Evolutionary conservation across 805 yeast species (phyloP).

Genomic region (Pichia nanzhaoensis): DNA sequence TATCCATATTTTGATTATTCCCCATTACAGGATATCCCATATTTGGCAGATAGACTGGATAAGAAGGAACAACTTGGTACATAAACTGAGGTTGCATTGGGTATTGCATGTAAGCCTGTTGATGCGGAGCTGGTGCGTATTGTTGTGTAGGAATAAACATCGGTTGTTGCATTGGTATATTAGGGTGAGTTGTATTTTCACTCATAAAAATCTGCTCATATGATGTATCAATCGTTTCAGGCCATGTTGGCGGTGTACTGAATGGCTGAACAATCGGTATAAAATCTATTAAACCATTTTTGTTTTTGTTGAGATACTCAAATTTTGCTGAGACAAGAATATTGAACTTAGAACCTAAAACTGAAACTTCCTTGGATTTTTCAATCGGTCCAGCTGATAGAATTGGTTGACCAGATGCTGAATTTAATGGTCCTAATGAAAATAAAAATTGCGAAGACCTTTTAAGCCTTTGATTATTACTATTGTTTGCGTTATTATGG

Average conservation of each 20-base stretch:
- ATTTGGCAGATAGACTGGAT: neutral
- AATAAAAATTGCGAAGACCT: constrained; percentile 15
- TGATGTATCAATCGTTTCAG: constrained; percentile 3
- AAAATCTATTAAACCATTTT: neutral
- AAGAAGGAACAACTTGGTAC: neutral
- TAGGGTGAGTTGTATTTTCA: constrained; percentile 3
- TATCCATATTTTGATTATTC: constrained; percentile 2
- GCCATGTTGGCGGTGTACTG: constrained; percentile 4
- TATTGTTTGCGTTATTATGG: constrained; percentile 12
- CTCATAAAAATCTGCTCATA: neutral
- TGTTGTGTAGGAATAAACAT: constrained; percentile 1
- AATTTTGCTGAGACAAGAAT: constrained; percentile 43
- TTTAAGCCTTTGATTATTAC: neutral
- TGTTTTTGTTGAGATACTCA: constrained; percentile 23
- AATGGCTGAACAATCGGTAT: constrained; percentile 7
- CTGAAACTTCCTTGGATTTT: constrained; percentile 14
- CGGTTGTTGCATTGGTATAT: constrained; percentile 4
- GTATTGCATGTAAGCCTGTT: neutral
- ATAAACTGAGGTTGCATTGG: constrained; percentile 1
- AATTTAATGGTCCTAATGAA: no score
- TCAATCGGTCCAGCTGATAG: constrained; percentile 34
- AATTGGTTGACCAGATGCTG: no score
- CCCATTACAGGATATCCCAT: constrained; percentile 1
- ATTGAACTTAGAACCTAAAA: constrained; percentile 42
- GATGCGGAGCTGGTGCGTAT: neutral